Evolutionary conservation across 441 rosid genomes (phyloP), one percentile per base, ranked within the genome.

Genomic region (Populus hybrid): DNA sequence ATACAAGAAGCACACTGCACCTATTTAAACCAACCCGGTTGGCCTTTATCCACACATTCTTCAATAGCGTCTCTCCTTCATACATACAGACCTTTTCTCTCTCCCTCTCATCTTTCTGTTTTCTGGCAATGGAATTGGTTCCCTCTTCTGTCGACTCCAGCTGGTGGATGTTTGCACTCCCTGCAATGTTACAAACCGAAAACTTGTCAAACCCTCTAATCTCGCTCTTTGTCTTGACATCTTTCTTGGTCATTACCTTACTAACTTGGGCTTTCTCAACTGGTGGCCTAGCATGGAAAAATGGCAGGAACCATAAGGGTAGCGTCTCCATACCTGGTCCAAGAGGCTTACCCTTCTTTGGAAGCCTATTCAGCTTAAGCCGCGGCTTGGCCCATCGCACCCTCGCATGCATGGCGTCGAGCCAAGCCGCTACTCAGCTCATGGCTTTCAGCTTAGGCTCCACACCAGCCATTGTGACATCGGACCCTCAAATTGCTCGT

Each of bases 371-470:
- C 38, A 73, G 70, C 70, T 72, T 84, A 69, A 83, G 80, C 82
- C 71, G n/a, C n/a, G 86, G 86, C 46, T 71, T 87, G 71, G 80
- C 90, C 70, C 90, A 82, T 69, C 86, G 80, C 23, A 72, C 87
- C 34, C 87, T 87, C 0, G 81, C 86, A 30, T 40, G 66, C 87
- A 81, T 84, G 84, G 87, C 86, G 70, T 42, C 74, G 10, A 67
- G 38, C 66, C 77, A 23, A 23, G 77, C 82, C 1, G 81, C 84
- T 36, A 81, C 74, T 20, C 76, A 78, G 76, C 87, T 86, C 76
- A 85, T 88, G 89, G 91, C 89, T 53, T 83, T 87, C 23, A 87
- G 87, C 83, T 46, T 87, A 1, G 87, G 90, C 50, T 73, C 84
- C 8, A 79, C 87, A 3, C 87, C 86, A 0, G 83, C 76, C 12